Conservation (phyloP, 768 basidiomycete species). For the Psilocybe sp. region DNA sequence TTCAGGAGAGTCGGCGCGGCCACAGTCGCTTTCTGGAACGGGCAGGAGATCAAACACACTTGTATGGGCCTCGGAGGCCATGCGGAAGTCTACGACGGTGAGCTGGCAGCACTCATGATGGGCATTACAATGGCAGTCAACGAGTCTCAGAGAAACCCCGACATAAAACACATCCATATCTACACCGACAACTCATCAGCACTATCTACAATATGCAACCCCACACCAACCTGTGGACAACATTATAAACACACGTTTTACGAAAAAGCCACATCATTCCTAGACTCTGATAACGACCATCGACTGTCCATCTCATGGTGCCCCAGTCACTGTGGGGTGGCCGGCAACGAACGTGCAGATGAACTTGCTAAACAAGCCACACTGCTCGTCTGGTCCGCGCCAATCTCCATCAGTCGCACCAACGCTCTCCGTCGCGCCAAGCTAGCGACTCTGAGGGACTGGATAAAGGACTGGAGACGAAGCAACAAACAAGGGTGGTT, state of each 20-base stretch:
- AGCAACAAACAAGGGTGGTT: slow-evolving; percentile 6
- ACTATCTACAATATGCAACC: slow-evolving; percentile 14
- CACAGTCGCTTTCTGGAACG: slow-evolving; percentile 12
- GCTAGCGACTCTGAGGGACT: neutral
- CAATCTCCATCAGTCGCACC: slow-evolving; percentile 9
- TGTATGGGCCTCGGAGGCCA: slow-evolving; percentile 19
- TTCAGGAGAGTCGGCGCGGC: slow-evolving; percentile 16
- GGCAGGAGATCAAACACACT: slow-evolving; percentile 7
- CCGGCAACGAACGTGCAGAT: slow-evolving; percentile 22
- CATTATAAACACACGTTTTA: slow-evolving; percentile 13
- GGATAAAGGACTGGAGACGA: slow-evolving; percentile 15
- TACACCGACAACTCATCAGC: slow-evolving; percentile 23
- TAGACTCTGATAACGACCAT: slow-evolving; percentile 2
- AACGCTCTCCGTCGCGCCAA: slow-evolving; percentile 13
- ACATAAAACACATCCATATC: slow-evolving; percentile 17
- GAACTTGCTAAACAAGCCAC: slow-evolving; percentile 21
- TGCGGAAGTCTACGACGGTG: slow-evolving; percentile 26
- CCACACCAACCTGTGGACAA: slow-evolving; percentile 18
- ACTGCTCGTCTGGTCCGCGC: neutral
- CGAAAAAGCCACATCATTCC: slow-evolving; percentile 7
- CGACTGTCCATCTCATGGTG: slow-evolving; percentile 16
- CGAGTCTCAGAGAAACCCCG: slow-evolving; percentile 1
- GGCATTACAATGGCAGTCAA: slow-evolving; percentile 10
- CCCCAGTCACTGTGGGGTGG: slow-evolving; percentile 2
- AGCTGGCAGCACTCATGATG: slow-evolving; percentile 20